Conservation (phyloP, 768 basidiomycete species). For the Tylopilus vinaceipallidus region DNA sequence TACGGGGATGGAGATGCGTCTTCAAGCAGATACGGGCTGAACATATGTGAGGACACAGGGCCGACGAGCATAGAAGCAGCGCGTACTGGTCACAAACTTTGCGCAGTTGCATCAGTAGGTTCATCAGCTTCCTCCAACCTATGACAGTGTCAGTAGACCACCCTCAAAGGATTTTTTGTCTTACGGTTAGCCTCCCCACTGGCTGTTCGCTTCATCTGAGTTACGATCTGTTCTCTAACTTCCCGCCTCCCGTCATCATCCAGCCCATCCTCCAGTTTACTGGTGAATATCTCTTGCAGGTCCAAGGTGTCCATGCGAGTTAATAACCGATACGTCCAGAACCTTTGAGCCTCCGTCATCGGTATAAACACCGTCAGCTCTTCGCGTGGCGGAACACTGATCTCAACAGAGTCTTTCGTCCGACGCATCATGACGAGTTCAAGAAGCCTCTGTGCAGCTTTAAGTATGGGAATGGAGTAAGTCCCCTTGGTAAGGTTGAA, state of each 20-base stretch:
- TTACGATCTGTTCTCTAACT: slow-evolving; percentile 38
- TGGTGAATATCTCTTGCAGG: slow-evolving; percentile 46
- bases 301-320: slow-evolving; percentile 50
- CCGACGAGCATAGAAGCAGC: not conserved
- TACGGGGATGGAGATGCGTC: slow-evolving; percentile 50
- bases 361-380: slow-evolving; percentile 58
- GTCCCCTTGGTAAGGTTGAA: slow-evolving; percentile 54
- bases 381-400: slow-evolving; percentile 53
- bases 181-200: slow-evolving; percentile 33
- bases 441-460: slow-evolving; percentile 47
- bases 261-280: slow-evolving; percentile 25
- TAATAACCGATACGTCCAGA: slow-evolving; percentile 58
- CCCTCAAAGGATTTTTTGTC: not conserved
- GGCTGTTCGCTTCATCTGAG: slow-evolving; percentile 36
- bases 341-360: slow-evolving; percentile 56
- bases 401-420: slow-evolving; percentile 51
- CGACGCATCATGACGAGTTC: slow-evolving; percentile 56
- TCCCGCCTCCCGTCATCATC: slow-evolving; percentile 39
- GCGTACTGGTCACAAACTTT: slow-evolving; percentile 69
- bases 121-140: slow-evolving; percentile 61
- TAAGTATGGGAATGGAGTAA: slow-evolving; percentile 50
- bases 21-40: slow-evolving; percentile 52
- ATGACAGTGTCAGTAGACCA: not conserved
- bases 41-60: slow-evolving; percentile 4
- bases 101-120: slow-evolving; percentile 68